Evolutionary conservation across 305 asterid species (phyloP).

Genomic region (Andrographis paniculata): DNA sequence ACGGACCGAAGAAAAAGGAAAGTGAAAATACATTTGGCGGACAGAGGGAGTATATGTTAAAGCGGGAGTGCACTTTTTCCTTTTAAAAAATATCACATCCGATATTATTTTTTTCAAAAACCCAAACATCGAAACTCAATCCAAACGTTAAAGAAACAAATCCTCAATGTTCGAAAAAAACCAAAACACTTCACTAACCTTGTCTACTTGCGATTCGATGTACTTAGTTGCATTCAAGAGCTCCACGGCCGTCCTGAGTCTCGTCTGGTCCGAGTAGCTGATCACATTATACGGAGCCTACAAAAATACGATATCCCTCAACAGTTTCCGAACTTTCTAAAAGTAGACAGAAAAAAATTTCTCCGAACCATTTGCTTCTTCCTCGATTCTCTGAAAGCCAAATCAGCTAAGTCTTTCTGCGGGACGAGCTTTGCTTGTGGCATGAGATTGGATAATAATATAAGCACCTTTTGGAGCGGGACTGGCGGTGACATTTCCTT

Average conservation of each 20-base stretch:
- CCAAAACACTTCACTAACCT: slow-evolving; percentile 31
- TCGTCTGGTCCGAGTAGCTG: slow-evolving; percentile 72
- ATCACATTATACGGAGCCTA: slow-evolving; percentile 89
- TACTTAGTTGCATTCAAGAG: slow-evolving; percentile 74
- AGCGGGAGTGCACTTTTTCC: too few relatives aligned
- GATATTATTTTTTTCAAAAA: too few relatives aligned
- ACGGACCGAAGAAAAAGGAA: too few relatives aligned
- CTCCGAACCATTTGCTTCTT: slow-evolving; percentile 54
- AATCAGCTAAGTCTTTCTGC: slow-evolving; percentile 68
- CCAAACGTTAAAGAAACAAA: too few relatives aligned
- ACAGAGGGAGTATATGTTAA: too few relatives aligned
- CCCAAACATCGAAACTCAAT: too few relatives aligned
- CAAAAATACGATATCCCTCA: too few relatives aligned
- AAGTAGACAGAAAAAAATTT: neutral
- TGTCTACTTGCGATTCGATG: slow-evolving; percentile 64
- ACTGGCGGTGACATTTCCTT: slow-evolving; percentile 79
- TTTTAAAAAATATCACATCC: too few relatives aligned
- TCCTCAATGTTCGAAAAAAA: neutral
- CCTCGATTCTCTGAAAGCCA: slow-evolving; percentile 67
- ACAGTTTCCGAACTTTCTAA: too few relatives aligned
- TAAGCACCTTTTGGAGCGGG: slow-evolving; percentile 62
- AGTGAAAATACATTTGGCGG: too few relatives aligned
- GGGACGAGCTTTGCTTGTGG: slow-evolving; percentile 95
- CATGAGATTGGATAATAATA: slow-evolving; percentile 49
- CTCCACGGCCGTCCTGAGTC: slow-evolving; percentile 84